Base-by-base conservation (phyloP, 371 early-diverging fungal genomes). In the Mucor sp. region DNA sequence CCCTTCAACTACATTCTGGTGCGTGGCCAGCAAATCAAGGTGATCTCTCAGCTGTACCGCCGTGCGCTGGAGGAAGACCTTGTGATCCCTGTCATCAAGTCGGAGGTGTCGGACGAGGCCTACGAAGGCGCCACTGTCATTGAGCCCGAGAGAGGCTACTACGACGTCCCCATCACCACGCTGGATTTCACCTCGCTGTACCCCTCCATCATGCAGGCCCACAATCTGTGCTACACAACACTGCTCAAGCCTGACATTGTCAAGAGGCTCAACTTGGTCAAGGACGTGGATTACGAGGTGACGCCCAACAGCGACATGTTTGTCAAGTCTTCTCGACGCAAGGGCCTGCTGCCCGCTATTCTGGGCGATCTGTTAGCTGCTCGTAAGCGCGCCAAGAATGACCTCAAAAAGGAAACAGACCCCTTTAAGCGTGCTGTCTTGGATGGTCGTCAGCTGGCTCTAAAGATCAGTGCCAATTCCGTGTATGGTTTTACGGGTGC, bases 401-500 rank as follows among this genome's bases (percentile, higher is more conserved):
- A 97, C 63, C 78, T 99, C 70, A 97, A 97, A 74, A 94, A 93
- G 58, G 96, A 95, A 74, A 94, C 89, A 2, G 99, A 99, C 77
- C 94, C 95, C 3, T 96, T 94, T 73, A 93, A 94, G 69, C 86
- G 91, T 30, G 95, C 95, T 57, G 95, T 97, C 30, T 83, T 99
- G 58, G 97, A 99, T 82, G 99, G 99, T 64, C 92, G 99, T 69
- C 99, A 99, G 78, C 79, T 97, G 23, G 99, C 99, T 8, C 80
- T 99, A 57, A 69, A 93, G 91, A 90, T 99, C 72, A 95, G 95
- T 77, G 99, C 99, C 43, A 99, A 99, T 77, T 99, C 99, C 9
- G 98, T 99, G 8, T 99, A 99, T 79, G 99, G 99, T 23, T 99
- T 99, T 73, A 99, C 99, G 8, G 99, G 99, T 43, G 98, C 99